Percentiles rank a stretch among this genome's conserved stretches.
phyloP scores from a whole-genome alignment of 129 eudicot genomes.

The Smallanthus sonchifolius region DNA sequence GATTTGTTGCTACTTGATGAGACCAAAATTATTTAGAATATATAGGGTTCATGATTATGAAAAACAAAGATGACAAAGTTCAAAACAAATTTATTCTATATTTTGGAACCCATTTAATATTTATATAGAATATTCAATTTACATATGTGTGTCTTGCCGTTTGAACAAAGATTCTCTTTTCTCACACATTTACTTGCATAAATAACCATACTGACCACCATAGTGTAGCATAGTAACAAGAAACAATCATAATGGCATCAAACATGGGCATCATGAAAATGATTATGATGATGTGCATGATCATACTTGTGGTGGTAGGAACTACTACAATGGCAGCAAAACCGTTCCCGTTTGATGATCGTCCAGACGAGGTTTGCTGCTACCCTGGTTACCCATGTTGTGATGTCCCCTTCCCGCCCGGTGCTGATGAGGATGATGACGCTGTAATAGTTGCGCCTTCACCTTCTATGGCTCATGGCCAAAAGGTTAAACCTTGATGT shows the following conservation, averaged over 20 bases:
- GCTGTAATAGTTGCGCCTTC: slow-evolving; percentile 1
- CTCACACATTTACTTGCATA: slow-evolving; percentile 12
- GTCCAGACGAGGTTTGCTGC: slow-evolving; percentile 35
- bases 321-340: slow-evolving; percentile 27
- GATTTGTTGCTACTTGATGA: no score
- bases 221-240: not conserved
- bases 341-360: slow-evolving; percentile 29
- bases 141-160: slow-evolving; percentile 18
- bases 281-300: slow-evolving; percentile 11
- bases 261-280: slow-evolving; percentile 21
- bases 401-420: slow-evolving; percentile 17
- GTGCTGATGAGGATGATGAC: slow-evolving; percentile 7
- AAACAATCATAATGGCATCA: slow-evolving; percentile 2
- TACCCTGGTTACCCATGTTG: slow-evolving; percentile 35
- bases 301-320: slow-evolving; percentile 20
- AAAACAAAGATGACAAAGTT: no score
- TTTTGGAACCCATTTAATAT: no score
- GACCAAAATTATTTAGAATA: no score
- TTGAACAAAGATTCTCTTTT: slow-evolving; percentile 10
- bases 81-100: no score
- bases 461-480: slow-evolving; percentile 6
- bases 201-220: not conserved
- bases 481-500: slow-evolving; percentile 17
- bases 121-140: not conserved
- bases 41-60: no score